phyloP scores from a whole-genome alignment of 805 yeast genomes.

The Tanozyma kutaoensis region DNA sequence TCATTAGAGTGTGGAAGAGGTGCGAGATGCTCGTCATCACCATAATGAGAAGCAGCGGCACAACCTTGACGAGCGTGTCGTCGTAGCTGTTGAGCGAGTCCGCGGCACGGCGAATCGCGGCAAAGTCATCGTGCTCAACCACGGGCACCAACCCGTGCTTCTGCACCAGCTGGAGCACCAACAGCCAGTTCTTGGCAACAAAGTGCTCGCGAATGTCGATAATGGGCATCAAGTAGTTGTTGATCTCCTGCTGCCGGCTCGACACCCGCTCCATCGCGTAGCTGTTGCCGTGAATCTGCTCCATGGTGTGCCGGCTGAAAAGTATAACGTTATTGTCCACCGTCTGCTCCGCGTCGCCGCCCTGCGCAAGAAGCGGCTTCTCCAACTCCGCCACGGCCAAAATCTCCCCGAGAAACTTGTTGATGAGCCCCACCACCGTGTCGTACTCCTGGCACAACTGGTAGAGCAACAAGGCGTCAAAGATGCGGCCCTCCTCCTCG shows the following conservation, averaged over 20 bases:
- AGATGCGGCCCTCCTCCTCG: conserved; percentile 80
- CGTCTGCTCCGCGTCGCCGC: conserved; percentile 27
- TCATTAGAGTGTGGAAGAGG: conserved; percentile 31
- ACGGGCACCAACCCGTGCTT: conserved; percentile 58
- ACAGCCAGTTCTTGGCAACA: conserved; percentile 44
- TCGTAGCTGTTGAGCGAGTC: conserved; percentile 42
- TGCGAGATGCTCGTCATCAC: conserved; percentile 71
- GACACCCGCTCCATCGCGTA: conserved; percentile 45
- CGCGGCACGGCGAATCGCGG: conserved; percentile 50
- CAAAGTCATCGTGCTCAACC: conserved; percentile 30
- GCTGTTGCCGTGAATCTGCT: conserved; percentile 38
- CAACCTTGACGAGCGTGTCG: conserved; percentile 61
- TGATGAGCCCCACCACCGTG: conserved; percentile 63
- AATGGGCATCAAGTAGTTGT: conserved; percentile 49
- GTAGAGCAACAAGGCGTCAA: conserved; percentile 75
- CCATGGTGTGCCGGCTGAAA: conserved; percentile 30
- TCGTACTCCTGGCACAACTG: conserved; percentile 83
- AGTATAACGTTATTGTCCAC: conserved; percentile 35
- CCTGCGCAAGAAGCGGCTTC: conserved; percentile 32
- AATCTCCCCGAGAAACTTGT: conserved; percentile 66
- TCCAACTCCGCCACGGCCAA: conserved; percentile 60
- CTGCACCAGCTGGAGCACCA: conserved; percentile 40
- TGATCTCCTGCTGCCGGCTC: conserved; percentile 46
- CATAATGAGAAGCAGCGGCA: conserved; percentile 70
- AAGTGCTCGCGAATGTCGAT: conserved; percentile 54